phyloP scores from a whole-genome alignment of 2,329 filamentous ascomycete species.

The Alternaria sp. region DNA sequence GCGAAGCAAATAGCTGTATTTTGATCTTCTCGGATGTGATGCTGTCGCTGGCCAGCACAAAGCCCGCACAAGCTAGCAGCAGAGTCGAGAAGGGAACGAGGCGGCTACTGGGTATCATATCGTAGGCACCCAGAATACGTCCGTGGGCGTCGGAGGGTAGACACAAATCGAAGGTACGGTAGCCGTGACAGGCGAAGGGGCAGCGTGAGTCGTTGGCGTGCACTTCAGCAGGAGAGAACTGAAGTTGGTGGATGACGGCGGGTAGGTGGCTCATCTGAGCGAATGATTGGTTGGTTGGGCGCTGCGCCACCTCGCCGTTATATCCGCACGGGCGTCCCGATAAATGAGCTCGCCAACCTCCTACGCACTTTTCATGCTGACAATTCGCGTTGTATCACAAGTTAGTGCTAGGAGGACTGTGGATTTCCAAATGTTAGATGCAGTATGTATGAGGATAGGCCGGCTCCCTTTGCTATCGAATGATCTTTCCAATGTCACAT shows the following conservation, averaged over 20 bases:
- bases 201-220: background rate
- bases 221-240: background rate
- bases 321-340: background rate
- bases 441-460: background rate
- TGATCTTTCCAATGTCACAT: too few relatives aligned
- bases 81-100: slow-evolving; percentile 11
- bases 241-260: slow-evolving; percentile 3
- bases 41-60: slow-evolving; percentile 27
- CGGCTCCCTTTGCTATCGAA: background rate
- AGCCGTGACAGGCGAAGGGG: background rate
- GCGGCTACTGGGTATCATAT: slow-evolving; percentile 21
- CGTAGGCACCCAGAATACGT: slow-evolving; percentile 14
- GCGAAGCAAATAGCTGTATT: slow-evolving; percentile 46
- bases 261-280: slow-evolving; percentile 4
- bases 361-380: background rate
- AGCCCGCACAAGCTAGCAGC: slow-evolving; percentile 13
- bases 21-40: slow-evolving; percentile 42
- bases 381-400: background rate
- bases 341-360: background rate
- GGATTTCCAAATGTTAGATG: background rate
- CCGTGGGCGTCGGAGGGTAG: background rate
- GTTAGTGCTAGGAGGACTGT: background rate
- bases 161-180: background rate
- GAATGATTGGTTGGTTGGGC: slow-evolving; percentile 1
- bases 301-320: slow-evolving; percentile 4